Base-by-base conservation (phyloP, 2,329 filamentous ascomycete species). In the Thelonectria discophora region DNA sequence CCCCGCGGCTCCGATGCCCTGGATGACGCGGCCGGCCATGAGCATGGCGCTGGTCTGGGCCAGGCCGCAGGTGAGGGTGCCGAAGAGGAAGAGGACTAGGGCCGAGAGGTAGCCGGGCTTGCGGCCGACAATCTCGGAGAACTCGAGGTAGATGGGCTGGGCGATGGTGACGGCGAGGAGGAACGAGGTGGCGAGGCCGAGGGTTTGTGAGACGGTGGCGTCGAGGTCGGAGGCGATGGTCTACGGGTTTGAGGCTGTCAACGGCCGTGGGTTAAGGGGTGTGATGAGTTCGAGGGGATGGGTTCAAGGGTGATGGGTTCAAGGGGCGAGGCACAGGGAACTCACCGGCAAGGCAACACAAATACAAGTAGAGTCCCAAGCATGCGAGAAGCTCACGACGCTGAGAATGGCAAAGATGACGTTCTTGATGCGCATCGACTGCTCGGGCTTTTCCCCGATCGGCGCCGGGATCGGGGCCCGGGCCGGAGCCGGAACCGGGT, bases 161-260 rank as follows among this genome's bases (percentile, higher is more conserved):
- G 86, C 81, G 30, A 88, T 83, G 1, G 89, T 87, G 58, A 85
- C 87, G 3, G 88, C 85, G 5, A 92, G 81, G 5, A 92, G 78
- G 65, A 90, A 92, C 15, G 86, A 87, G 5, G 89, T 91, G 2
- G 89, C 89, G 12, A 73, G 65, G 32, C 66, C 67, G 49, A 73
- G 55, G 11, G 63, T 67, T 45, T 72, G 60, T 2, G 70, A 69
- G 15, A 73, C 62, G 6, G 64, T 68, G 3, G 69, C 71, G 39
- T 73, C 56, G 32, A 73, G 60, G 37, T 73, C 71, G 40, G 53
- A 47, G 17, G 70, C 68, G 8, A 73, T 65, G 9, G 63, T 57
- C 70, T 72, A 46, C 9, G 20, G n/a, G n/a, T n/a, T n/a, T n/a
- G n/a, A n/a, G n/a, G n/a, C n/a, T n/a, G n/a, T n/a, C n/a, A n/a